Evolutionary conservation across 2,329 filamentous ascomycete species (phyloP).

Genomic region (Neonectria punicea): DNA sequence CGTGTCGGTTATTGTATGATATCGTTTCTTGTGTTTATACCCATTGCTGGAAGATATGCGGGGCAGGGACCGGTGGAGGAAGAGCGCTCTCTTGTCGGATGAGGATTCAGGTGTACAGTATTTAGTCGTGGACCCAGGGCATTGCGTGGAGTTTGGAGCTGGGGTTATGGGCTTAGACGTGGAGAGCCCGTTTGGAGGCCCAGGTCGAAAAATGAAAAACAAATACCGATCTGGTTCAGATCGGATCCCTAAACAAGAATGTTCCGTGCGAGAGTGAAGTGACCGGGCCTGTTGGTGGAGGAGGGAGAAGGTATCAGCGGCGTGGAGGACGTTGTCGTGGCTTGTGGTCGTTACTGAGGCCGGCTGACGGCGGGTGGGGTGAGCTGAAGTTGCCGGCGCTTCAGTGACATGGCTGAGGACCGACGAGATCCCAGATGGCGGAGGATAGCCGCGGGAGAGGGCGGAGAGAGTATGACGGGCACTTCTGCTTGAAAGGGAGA

Average conservation of each 20-base stretch:
- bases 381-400: conserved; percentile 9
- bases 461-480: background rate
- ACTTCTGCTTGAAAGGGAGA: background rate
- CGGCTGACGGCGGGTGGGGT: conserved; percentile 5
- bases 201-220: conserved; percentile 41
- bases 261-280: conserved; percentile 5
- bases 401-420: conserved; percentile 1
- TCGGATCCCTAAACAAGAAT: conserved; percentile 20
- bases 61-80: conserved; percentile 8
- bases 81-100: conserved; percentile 26
- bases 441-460: background rate
- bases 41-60: conserved; percentile 33
- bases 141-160: conserved; percentile 53
- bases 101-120: conserved; percentile 34
- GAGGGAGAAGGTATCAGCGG: background rate
- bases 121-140: conserved; percentile 42
- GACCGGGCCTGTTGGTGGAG: conserved; percentile 7
- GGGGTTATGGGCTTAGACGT: conserved; percentile 41
- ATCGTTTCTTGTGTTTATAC: conserved; percentile 43
- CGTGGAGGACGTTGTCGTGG: background rate
- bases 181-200: conserved; percentile 38
- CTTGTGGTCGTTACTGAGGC: background rate
- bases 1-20: conserved; percentile 38
- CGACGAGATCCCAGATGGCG: background rate
- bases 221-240: conserved; percentile 32